phyloP scores from a whole-genome alignment of 2,329 filamentous ascomycete species.

The Tolypocladium album region DNA sequence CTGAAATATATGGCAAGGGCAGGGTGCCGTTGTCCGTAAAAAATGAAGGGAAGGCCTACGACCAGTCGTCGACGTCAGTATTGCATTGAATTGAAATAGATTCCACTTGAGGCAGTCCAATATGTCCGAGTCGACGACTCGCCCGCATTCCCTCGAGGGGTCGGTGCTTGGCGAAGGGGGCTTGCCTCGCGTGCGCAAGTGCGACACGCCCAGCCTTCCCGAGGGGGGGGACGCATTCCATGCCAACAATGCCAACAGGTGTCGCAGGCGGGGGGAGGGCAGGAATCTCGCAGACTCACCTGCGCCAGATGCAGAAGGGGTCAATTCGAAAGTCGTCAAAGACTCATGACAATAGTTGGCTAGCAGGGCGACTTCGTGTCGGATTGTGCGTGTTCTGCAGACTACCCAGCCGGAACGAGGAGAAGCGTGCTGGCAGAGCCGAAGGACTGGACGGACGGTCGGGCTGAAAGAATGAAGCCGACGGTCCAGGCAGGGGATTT shows the following conservation, averaged over 20 bases:
- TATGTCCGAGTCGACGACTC: background rate
- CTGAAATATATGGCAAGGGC: background rate
- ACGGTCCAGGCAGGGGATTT: conserved; percentile 10
- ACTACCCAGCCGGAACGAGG: background rate
- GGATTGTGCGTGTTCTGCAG: background rate
- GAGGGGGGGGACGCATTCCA: background rate
- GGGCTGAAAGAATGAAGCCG: conserved; percentile 20
- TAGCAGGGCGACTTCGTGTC: background rate
- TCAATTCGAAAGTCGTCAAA: background rate
- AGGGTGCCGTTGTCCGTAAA: background rate
- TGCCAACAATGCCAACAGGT: background rate
- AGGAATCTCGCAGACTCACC: background rate
- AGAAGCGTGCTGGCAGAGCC: background rate
- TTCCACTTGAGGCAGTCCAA: background rate
- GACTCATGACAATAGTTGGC: background rate
- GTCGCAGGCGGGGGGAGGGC: background rate
- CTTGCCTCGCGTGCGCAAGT: background rate
- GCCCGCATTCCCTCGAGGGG: conserved; percentile 1
- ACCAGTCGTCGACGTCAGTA: background rate
- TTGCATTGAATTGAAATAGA: background rate
- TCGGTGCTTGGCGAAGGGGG: background rate
- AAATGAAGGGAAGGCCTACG: conserved; percentile 7
- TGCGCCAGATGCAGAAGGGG: background rate
- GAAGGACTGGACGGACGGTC: conserved; percentile 29
- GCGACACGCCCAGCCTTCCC: background rate